A percentile compares a stretch with the other conserved stretches of the same genome.
These are phyloP conservation scores for Fimicolochytrium jonesii DNA, from an alignment of 192 early-diverging fungal genomes.

Conservation along the genomic window DNA sequence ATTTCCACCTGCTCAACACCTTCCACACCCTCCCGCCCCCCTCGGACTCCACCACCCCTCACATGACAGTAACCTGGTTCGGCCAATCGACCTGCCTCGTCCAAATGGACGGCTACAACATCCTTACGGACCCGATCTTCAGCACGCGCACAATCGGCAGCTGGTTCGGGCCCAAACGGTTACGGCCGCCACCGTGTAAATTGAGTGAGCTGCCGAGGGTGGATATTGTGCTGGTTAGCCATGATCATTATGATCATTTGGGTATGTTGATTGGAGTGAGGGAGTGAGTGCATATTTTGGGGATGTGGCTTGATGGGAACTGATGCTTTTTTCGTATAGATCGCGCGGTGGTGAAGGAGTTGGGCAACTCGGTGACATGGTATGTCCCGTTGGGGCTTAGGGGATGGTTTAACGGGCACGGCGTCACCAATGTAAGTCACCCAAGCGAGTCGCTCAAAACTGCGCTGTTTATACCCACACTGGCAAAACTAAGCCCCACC, in stretches of 20 bases:
- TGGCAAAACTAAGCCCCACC: too few relatives aligned
- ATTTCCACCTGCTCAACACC: slow-evolving; percentile 25
- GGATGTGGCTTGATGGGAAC: too few relatives aligned
- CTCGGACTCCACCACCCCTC: neutral
- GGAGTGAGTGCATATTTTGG: too few relatives aligned
- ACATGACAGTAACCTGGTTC: slow-evolving; percentile 33
- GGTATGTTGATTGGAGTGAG: too few relatives aligned
- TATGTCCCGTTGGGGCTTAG: slow-evolving; percentile 50
- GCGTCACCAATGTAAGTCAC: slow-evolving; percentile 41
- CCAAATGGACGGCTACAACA: slow-evolving; percentile 50
- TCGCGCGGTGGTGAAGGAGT: slow-evolving; percentile 40
- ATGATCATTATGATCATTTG: slow-evolving; percentile 56
- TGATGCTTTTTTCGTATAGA: slow-evolving; percentile 36
- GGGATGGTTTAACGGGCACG: slow-evolving; percentile 41
- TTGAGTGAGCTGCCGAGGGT: slow-evolving; percentile 42
- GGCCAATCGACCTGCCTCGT: slow-evolving; percentile 54
- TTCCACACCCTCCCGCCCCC: slow-evolving; percentile 7
- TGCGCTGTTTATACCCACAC: too few relatives aligned
- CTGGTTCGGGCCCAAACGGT: slow-evolving; percentile 43
- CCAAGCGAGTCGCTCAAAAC: neutral
- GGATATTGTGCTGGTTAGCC: slow-evolving; percentile 54
- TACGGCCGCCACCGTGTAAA: slow-evolving; percentile 47
- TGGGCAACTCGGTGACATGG: slow-evolving; percentile 51
- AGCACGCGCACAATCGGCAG: slow-evolving; percentile 36
- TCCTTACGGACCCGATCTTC: slow-evolving; percentile 54